A percentile compares a stretch with the other conserved stretches of the same genome.
Evolutionary conservation across 2,329 filamentous ascomycete species (phyloP).

Genomic region (Helotiales sp.): DNA sequence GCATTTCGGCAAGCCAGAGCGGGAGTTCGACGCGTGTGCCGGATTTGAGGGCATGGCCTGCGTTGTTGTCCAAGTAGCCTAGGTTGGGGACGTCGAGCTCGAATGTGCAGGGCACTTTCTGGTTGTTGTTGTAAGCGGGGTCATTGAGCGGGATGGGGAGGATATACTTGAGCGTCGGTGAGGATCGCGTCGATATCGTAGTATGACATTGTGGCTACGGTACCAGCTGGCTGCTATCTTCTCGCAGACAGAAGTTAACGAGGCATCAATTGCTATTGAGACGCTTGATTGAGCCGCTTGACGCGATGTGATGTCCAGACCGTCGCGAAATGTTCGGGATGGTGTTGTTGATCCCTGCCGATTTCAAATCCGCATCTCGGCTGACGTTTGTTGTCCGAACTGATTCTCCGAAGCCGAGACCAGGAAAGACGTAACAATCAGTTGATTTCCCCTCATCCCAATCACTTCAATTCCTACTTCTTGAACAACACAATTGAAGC

Average conservation of each 20-base stretch:
- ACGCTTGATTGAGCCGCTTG: neutral
- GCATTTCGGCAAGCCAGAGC: constrained; percentile 93
- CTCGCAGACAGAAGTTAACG: neutral
- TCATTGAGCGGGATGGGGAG: constrained; percentile 5
- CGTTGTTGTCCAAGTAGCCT: constrained; percentile 87
- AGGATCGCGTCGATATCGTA: constrained; percentile 86
- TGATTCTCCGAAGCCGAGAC: neutral
- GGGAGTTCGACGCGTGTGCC: constrained; percentile 83
- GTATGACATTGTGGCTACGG: constrained; percentile 66
- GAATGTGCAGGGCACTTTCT: constrained; percentile 97
- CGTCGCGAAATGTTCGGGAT: constrained; percentile 20
- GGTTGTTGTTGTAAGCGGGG: constrained; percentile 26
- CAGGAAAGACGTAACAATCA: constrained; percentile 11
- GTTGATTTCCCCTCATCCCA: constrained; percentile 2
- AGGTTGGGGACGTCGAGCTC: constrained; percentile 86
- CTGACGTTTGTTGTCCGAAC: constrained; percentile 1
- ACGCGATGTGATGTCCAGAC: constrained; percentile 11
- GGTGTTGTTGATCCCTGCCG: constrained; percentile 27
- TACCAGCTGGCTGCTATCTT: constrained; percentile 8
- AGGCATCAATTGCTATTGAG: constrained; percentile 12
- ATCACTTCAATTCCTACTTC: constrained; percentile 13
- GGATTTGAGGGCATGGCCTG: constrained; percentile 71
- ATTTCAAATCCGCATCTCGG: constrained; percentile 19
- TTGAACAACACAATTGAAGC: constrained; percentile 16
- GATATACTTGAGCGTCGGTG: constrained; percentile 75